phyloP scores from a whole-genome alignment of 164 flowering plant species.

The Echeveria elegans region DNA sequence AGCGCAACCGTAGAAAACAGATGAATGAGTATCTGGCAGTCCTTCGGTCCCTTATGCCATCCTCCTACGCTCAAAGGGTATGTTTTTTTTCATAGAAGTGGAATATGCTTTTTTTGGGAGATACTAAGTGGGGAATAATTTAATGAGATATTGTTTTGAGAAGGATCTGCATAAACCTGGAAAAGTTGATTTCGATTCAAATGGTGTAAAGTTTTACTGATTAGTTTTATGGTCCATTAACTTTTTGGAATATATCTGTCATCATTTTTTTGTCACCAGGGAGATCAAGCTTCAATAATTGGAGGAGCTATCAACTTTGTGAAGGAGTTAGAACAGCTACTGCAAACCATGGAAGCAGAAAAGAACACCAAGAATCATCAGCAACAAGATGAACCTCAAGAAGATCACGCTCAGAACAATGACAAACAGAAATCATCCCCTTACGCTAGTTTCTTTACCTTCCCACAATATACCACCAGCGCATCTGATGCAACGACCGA shows the following conservation, averaged over 20 bases:
- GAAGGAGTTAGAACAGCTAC: constrained; percentile 37
- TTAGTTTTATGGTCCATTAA: neutral
- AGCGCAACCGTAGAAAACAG: constrained; percentile 33
- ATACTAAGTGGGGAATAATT: neutral
- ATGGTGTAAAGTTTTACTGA: neutral
- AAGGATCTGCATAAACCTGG: neutral
- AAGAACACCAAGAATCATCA: constrained; percentile 2
- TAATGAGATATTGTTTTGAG: neutral
- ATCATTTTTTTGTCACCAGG: constrained; percentile 15
- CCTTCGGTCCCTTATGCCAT: constrained; percentile 31
- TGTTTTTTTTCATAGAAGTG: neutral
- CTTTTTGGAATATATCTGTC: neutral
- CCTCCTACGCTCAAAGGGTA: constrained; percentile 32
- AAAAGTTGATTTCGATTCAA: neutral
- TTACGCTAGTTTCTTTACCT: constrained; percentile 35
- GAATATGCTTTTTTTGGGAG: neutral
- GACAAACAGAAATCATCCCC: neutral
- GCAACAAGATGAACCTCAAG: neutral
- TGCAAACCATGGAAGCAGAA: constrained; percentile 21
- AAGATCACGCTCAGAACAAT: neutral
- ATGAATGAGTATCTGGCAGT: constrained; percentile 33
- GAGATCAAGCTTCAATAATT: constrained; percentile 44
- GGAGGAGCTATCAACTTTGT: constrained; percentile 47
- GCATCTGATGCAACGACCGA: neutral
- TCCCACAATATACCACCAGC: constrained; percentile 38